Evolutionary conservation across 768 basidiomycete species (phyloP).

Genomic region (Strobilomyces dryophilus): DNA sequence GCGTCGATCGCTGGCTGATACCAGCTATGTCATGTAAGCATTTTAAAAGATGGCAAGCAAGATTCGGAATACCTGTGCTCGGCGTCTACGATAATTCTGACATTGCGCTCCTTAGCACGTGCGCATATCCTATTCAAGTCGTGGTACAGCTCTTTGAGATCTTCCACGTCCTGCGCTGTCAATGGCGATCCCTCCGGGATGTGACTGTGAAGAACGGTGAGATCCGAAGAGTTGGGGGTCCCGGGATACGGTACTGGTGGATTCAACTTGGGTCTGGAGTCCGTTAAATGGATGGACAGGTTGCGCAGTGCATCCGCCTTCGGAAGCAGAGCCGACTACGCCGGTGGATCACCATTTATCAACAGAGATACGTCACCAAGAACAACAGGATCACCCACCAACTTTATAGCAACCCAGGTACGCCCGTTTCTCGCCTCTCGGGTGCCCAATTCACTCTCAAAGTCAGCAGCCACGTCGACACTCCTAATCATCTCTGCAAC

Average conservation of each 20-base stretch:
- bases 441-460: conserved; percentile 51
- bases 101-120: conserved; percentile 54
- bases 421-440: conserved; percentile 38
- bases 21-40: conserved; percentile 39
- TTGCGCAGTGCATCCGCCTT: conserved; percentile 56
- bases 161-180: conserved; percentile 51
- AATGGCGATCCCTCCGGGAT: conserved; percentile 30
- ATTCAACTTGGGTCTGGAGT: conserved; percentile 33
- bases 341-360: neutral
- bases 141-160: conserved; percentile 56
- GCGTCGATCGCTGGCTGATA: conserved; percentile 82
- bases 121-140: conserved; percentile 64
- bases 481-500: conserved; percentile 73
- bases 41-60: neutral
- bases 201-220: conserved; percentile 42
- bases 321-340: conserved; percentile 66
- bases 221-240: conserved; percentile 54
- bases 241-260: conserved; percentile 63
- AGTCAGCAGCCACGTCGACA: conserved; percentile 77
- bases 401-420: conserved; percentile 85
- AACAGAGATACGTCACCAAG: neutral
- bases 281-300: conserved; percentile 55
- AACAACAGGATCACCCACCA: conserved; percentile 43
- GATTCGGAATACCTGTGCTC: conserved; percentile 57
- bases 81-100: conserved; percentile 78